Base-by-base conservation (phyloP, 2,329 filamentous ascomycete genomes). In the Epichloe glyceriae region DNA sequence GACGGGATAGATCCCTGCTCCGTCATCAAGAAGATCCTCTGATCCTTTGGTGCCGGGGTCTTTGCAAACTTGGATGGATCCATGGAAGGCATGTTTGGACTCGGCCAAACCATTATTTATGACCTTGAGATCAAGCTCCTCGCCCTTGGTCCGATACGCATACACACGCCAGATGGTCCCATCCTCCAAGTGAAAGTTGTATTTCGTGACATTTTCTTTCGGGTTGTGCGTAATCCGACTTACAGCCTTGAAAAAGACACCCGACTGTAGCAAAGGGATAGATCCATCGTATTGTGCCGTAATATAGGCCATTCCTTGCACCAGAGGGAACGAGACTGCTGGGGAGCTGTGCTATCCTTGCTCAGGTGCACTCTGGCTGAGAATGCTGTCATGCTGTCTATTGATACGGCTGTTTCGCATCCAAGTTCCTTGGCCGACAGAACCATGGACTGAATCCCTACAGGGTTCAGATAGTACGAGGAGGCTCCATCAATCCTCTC, bases 281-380 rank as follows among this genome's bases (percentile, higher is more conserved):
- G 80, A 74, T 33, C 81, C 80, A 50, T 73, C 74, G 66, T 90
- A 97, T 17, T 85, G 66, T 0, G 75, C 90, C 4, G 90, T 96
- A 17, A 95, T 73, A 59, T 89, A 95, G 0, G 80, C 84, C 81
- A 94, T 93, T 11, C 93, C 93, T 62, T 97, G 91, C 0, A 95
- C 81, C 7, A 96, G 63, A 0, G 90, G 89, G 56, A 95, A 88
- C 0, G 79, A 83, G 19, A 97, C 75, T 1, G 76, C 72, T 0
- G 84, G 77, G 72, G 64, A 7, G 75, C 73, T 3, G 71, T 70
- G n/a, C 65, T 61, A 20, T 73, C 69, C 3, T 75, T 73, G 47
- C 71, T 75, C 34, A 97, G 71, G 43, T 86, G 83, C 44, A 88
- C 80, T 55, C 88, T 81, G 14, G 69, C 76, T 37, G 72, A 86